phyloP scores from a whole-genome alignment of 1,284 basidiomycete species.

The Tilletia setariae region DNA sequence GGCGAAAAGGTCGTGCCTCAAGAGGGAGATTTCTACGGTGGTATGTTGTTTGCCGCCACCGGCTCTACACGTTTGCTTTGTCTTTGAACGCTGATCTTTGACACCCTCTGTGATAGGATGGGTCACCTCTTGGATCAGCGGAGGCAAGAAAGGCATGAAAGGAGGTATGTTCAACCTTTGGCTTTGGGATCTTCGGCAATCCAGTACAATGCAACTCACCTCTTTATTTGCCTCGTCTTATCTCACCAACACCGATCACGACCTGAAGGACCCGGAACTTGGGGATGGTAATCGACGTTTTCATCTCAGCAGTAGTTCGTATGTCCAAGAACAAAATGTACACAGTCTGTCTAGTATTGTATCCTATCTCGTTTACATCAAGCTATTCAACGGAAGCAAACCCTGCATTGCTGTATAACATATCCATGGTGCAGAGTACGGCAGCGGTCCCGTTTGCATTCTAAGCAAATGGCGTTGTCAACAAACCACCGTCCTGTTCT shows the following conservation, averaged over 20 bases:
- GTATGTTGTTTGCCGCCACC: not conserved
- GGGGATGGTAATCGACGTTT: not conserved
- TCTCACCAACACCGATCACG: not conserved
- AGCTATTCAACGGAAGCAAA: no score
- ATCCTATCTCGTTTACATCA: no score
- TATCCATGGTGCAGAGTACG: no score
- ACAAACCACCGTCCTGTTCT: no score
- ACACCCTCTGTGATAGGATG: not conserved
- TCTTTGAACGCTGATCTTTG: not conserved
- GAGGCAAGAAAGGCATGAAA: constrained; percentile 49
- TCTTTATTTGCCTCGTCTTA: not conserved
- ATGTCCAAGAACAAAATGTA: not conserved
- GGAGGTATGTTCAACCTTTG: constrained; percentile 30
- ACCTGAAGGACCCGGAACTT: constrained; percentile 7
- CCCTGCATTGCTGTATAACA: no score
- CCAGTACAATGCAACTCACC: constrained; percentile 13
- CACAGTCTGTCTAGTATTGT: not conserved
- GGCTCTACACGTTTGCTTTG: not conserved
- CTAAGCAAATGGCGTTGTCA: no score
- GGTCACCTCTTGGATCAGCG: constrained; percentile 43
- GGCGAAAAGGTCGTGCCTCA: constrained; percentile 45
- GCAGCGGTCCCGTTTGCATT: no score
- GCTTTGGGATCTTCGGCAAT: not conserved
- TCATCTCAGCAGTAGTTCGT: no score
- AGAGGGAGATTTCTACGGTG: constrained; percentile 50